Conservation (phyloP, 1,284 basidiomycete species). For the Irpex rosettiformis region DNA sequence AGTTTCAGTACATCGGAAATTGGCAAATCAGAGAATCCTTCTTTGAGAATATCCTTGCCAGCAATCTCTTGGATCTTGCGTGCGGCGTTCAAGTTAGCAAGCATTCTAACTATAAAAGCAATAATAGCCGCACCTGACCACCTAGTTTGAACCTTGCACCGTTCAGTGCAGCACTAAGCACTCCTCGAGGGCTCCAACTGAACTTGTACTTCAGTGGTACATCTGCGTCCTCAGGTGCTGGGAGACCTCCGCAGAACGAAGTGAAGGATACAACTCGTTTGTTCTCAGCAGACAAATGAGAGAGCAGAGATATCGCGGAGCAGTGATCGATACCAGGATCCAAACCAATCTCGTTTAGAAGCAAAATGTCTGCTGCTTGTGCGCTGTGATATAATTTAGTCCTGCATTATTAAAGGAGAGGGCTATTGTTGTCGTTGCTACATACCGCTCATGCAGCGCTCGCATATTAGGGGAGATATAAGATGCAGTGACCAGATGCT, state of each 20-base stretch:
- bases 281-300: constrained; percentile 51
- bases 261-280: constrained; percentile 77
- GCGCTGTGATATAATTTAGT: constrained; percentile 46
- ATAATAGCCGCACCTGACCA: constrained; percentile 39
- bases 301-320: constrained; percentile 79
- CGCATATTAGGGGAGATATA: constrained; percentile 87
- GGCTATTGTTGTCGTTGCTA: too few species aligned
- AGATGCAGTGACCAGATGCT: constrained; percentile 89
- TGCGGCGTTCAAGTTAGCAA: too few species aligned
- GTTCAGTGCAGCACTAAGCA: constrained; percentile 82
- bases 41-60: constrained; percentile 52
- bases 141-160: constrained; percentile 68
- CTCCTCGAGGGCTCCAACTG: constrained; percentile 91
- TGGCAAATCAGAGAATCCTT: constrained; percentile 62
- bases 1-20: constrained; percentile 68
- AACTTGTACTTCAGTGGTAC: constrained; percentile 90
- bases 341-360: constrained; percentile 91
- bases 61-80: constrained; percentile 49
- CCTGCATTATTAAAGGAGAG: too few species aligned
- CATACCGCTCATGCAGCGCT: constrained; percentile 61
- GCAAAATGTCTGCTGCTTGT: constrained; percentile 59
- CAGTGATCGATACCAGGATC: constrained; percentile 97
- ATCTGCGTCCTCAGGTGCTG: constrained; percentile 65
- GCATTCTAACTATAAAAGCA: background rate
- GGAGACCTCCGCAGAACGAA: constrained; percentile 93